Evolutionary conservation across 2,329 filamentous ascomycete genomes (phyloP), one percentile per base, ranked within the genome.

Genomic region (Raffaelea ambrosiae): DNA sequence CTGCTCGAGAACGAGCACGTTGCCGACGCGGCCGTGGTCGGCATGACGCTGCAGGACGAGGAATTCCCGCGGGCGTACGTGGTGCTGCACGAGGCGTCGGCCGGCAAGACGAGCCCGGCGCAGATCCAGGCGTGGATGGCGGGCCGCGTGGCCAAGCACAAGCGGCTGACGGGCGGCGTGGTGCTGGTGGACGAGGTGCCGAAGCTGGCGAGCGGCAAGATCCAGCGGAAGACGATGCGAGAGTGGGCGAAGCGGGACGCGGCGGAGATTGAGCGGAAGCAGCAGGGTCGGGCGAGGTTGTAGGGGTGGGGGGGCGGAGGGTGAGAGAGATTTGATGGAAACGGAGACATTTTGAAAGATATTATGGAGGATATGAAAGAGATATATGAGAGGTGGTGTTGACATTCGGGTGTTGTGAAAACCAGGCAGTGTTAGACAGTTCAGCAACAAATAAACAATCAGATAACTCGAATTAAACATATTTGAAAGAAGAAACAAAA

Each of bases 1-100:
- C 58, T 74, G 39, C 59, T 73, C 7, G 69, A 73, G 46, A 61
- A 68, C 40, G 61, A 61, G 7, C 65, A 63, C 23, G 69, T 88
- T 20, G 71, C 72, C 41, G 84, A 88, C 54, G 75, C 73, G 8
- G 77, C 74, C 5, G 74, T 71, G 1, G 73, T 77, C 2, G 75
- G 76, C 19, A 71, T 77, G 46, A 67, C 44, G 23, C 47, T 45
- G 36, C 40, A 48, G 51, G 21, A 52, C 42, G 13, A 75, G 35
- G 75, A 78, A 55, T 71, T 65, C 60, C 75, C 75, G 3, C 66
- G 74, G 20, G 76, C 73, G 2, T 79, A 79, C 51, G 67, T 79
- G 3, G 63, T 63, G 2, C 52, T 76, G 14, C 73, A 75, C 48
- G 70, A 71, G n/a, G 56, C 64, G 3, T 66, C 66, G 4, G 69